These are phyloP conservation scores for Diplodia mutila DNA, from an alignment of 2,329 filamentous ascomycete species.

Conservation along the genomic window DNA sequence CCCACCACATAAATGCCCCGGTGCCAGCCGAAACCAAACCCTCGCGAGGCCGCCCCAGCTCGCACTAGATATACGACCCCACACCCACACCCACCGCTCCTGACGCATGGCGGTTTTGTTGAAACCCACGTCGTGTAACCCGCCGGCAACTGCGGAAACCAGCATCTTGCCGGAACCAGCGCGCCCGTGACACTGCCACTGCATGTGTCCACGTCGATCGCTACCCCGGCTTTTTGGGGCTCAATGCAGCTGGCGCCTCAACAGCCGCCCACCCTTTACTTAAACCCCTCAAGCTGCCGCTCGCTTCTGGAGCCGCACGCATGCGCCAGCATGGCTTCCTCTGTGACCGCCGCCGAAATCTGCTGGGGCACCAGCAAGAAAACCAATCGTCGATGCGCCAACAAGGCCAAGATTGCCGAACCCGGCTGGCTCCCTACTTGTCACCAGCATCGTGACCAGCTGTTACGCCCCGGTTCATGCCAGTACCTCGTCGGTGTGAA, in stretches of 20 bases:
- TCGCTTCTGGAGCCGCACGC: not conserved
- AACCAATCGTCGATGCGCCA: constrained; percentile 17
- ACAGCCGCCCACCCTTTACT: not conserved
- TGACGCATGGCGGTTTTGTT: not conserved
- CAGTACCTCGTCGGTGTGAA: constrained; percentile 28
- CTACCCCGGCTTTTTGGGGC: constrained; percentile 21
- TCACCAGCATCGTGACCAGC: constrained; percentile 36
- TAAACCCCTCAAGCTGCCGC: not conserved
- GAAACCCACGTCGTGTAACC: constrained; percentile 14
- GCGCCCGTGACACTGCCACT: not conserved
- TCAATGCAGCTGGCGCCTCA: not conserved
- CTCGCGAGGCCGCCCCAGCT: constrained; percentile 3
- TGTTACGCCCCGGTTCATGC: constrained; percentile 36
- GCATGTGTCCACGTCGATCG: constrained; percentile 10
- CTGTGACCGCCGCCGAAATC: not conserved
- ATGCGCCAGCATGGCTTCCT: not conserved
- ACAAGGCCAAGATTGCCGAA: constrained; percentile 22
- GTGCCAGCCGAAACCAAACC: not conserved
- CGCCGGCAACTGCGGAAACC: not conserved
- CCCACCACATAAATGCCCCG: not conserved
- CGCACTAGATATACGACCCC: constrained; percentile 3
- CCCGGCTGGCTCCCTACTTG: constrained; percentile 36
- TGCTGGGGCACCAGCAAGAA: constrained; percentile 21
- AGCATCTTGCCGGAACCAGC: not conserved
- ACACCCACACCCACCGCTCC: not conserved